Evolutionary conservation across 768 basidiomycete species (phyloP).

Genomic region (Pleurotus citrinopileatus): DNA sequence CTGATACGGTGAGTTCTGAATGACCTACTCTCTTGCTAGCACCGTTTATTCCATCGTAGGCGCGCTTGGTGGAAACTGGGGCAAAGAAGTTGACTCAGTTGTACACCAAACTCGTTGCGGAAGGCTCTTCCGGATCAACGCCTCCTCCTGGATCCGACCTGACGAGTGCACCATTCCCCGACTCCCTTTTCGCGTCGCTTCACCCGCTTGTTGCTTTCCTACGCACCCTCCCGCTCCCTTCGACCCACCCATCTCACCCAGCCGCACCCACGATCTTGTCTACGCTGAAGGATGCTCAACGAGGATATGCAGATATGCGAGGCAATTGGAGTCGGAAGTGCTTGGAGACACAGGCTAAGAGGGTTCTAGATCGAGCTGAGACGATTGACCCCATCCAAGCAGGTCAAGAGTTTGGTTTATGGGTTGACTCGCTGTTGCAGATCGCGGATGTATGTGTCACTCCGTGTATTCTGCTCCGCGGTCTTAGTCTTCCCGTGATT

Average conservation of each 20-base stretch:
- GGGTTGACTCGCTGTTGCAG: conserved; percentile 62
- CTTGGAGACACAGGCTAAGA: conserved; percentile 66
- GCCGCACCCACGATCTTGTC: conserved; percentile 61
- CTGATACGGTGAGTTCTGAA: conserved; percentile 43
- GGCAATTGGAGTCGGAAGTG: conserved; percentile 76
- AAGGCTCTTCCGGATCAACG: conserved; percentile 76
- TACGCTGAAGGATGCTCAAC: conserved; percentile 73
- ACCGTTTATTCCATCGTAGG: conserved; percentile 26
- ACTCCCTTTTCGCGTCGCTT: conserved; percentile 49
- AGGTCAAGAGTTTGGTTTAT: conserved; percentile 70
- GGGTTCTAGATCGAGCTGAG: conserved; percentile 69
- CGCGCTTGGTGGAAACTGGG: conserved; percentile 80
- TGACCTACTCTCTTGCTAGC: conserved; percentile 7
- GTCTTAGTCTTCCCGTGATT: not conserved
- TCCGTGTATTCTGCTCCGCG: not conserved
- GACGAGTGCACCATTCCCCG: conserved; percentile 51
- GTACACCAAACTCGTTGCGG: conserved; percentile 87
- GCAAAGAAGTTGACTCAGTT: conserved; percentile 78
- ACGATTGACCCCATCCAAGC: conserved; percentile 61
- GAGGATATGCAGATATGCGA: conserved; percentile 85
- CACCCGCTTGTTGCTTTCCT: conserved; percentile 66
- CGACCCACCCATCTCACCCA: conserved; percentile 82
- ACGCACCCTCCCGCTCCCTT: conserved; percentile 69
- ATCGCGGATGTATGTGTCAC: conserved; percentile 57
- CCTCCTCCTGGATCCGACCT: conserved; percentile 59